These are phyloP conservation scores for Populus pruinosa DNA, from an alignment of 345 rosid genomes.

Conservation along the genomic window DNA sequence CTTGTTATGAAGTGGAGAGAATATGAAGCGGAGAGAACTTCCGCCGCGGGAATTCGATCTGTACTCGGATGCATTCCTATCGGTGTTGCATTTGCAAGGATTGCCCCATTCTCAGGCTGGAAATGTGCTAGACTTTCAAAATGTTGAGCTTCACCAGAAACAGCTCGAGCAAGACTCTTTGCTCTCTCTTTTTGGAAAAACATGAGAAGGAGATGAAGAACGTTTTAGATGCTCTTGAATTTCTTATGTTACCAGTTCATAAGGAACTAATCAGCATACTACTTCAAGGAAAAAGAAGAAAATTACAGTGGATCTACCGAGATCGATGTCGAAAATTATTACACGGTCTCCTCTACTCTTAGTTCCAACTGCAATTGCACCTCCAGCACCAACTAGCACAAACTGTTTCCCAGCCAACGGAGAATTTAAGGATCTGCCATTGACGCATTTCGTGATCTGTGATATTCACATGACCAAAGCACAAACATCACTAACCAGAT, in stretches of 20 bases:
- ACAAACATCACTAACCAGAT: background rate
- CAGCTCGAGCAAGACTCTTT: constrained; percentile 47
- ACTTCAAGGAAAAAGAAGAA: background rate
- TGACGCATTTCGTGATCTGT: constrained; percentile 22
- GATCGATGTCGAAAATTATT: constrained; percentile 50
- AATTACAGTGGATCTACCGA: constrained; percentile 26
- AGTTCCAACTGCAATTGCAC: constrained; percentile 65
- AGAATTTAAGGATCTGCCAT: constrained; percentile 18
- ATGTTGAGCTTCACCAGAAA: constrained; percentile 45
- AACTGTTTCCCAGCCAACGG: constrained; percentile 46
- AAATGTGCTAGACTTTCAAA: constrained; percentile 33
- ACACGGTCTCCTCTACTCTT: constrained; percentile 46
- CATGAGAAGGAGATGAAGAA: background rate
- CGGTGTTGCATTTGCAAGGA: constrained; percentile 66
- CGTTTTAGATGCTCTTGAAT: background rate
- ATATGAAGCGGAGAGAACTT: constrained; percentile 34
- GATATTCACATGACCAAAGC: background rate
- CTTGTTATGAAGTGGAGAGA: background rate
- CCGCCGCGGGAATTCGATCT: constrained; percentile 44
- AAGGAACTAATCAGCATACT: background rate
- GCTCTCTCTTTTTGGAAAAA: constrained; percentile 43
- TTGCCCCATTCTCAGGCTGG: constrained; percentile 49
- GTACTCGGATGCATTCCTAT: constrained; percentile 60
- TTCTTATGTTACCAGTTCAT: background rate
- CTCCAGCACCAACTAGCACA: constrained; percentile 61